Evolutionary conservation across 805 yeast genomes (phyloP).

Genomic region (Candida incommunis): DNA sequence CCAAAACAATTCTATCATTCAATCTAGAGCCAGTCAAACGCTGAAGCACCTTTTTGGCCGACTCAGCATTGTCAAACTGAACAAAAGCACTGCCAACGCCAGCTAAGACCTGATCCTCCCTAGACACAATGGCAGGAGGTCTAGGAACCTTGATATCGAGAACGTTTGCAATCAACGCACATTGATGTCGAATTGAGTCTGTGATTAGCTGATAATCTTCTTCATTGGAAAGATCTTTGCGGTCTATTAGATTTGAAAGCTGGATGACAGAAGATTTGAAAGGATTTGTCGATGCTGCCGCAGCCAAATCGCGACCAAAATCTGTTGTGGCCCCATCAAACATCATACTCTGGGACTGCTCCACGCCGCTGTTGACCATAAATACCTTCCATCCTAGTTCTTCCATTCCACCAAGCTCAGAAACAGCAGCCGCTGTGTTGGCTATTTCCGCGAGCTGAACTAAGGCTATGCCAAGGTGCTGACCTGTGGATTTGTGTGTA

Average conservation of each 20-base stretch:
- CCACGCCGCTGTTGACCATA: neutral
- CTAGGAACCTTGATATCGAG: neutral
- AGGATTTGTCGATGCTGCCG: neutral
- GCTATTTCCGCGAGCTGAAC: neutral
- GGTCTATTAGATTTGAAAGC: neutral
- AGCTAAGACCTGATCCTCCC: neutral
- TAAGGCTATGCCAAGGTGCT: neutral
- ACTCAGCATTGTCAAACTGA: neutral
- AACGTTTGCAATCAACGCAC: neutral
- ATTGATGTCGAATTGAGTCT: neutral
- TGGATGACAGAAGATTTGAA: neutral
- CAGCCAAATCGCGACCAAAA: neutral
- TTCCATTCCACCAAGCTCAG: neutral
- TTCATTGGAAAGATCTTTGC: neutral
- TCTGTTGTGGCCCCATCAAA: neutral
- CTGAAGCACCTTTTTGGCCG: neutral
- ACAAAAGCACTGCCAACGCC: neutral
- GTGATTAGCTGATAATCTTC: neutral
- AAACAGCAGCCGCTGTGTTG: neutral
- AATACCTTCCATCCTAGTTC: neutral
- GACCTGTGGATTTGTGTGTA: neutral
- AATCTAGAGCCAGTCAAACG: neutral
- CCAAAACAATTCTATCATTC: neutral
- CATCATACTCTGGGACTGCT: neutral
- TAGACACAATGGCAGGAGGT: neutral